Evolutionary conservation across 1,139 yeast genomes (phyloP), one percentile per base, ranked within the genome.

Genomic region (Taiozyma onychis): DNA sequence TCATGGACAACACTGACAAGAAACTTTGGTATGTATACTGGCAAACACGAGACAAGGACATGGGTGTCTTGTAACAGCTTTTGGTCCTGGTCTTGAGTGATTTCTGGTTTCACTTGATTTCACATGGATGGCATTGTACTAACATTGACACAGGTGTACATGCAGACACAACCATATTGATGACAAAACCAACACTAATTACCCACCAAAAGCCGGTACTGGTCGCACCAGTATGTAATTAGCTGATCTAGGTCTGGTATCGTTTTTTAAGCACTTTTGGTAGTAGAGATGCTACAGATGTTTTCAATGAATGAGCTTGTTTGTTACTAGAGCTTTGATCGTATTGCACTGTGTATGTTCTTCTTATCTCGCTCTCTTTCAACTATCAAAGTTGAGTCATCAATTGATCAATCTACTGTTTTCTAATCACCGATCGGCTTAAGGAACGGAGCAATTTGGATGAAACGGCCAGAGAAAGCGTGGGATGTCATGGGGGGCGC

Each of bases 1-100:
- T 73, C 24, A 72, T 74, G 76, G 66, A 65, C 42, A 54, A 53
- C 45, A 68, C 72, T 24, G 67, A 62, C 8, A 42, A 46, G 9
- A 51, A 52, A 35, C 54, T 41, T 49, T 61, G 63, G 64, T 59
- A 39, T 47, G 61, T 58, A 41, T 10, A 14, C 9, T 6, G 22
- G 13, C 3, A 18, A 9, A 37, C 24, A 18, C 6, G 11, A 8
- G 14, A 11, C 22, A 11, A 11, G 32, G 42, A 16, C 6, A 10
- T 10, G 9, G 14, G 41, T 18, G 42, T 18, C 14, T 13, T 18
- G 42, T 35, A 24, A 47, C 26, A 13, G 9, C 13, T 24, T 7
- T 28, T 13, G 10, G 18, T 24, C 4, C 16, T 14, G 35, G 35
- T 32, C 35, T n/a, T 32, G 8, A 13, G 35, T 32, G 35, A 14